Base-by-base conservation (phyloP, 306 rosid species). In the Parietaria judaica region DNA sequence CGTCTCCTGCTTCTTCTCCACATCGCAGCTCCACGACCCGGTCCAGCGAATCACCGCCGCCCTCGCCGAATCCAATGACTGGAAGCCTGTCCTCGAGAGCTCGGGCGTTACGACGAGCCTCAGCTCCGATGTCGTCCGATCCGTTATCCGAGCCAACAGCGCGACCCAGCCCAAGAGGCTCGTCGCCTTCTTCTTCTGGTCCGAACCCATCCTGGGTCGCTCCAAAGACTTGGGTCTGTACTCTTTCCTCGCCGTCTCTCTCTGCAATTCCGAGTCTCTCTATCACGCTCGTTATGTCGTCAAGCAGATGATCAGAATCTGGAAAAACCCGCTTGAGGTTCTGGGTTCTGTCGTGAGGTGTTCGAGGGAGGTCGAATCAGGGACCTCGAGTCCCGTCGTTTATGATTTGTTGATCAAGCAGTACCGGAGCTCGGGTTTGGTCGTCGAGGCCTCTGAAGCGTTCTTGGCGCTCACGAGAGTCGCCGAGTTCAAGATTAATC, bases 181-280 rank as follows among this genome's bases (percentile, higher is more conserved):
- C 60, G 65, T 66, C 37, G 61, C 62, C 43, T 83, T 83, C 76
- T 77, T 83, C 73, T 13, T 56, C 1, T 83, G 89, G 86, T 69
- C 78, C 41, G 71, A 66, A 61, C 36, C 66, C 3, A 81, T 75
- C 36, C 44, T 75, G 68, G 82, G 84, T 68, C 53, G 16, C 15
- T 36, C 16, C 12, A 31, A 56, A 13, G 60, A 56, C 60, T 62
- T 80, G 71, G 56, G 69, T 54, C 56, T 70, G 0, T 75, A 69
- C 13, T 80, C 86, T 51, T 44, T 78, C 76, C 73, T 83, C 56
- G 83, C 67, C 14, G 61, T 84, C 73, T 36, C 54, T 31, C 73
- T 84, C 5, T 84, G 80, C 58, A 78, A 76, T 71, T 80, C 66
- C 8, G 70, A 50, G 39, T 54, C 69, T 1, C 71, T 64, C 44